Evolutionary conservation across 257 asterid species (phyloP), one percentile per base, ranked within the genome.

Genomic region (Phtheirospermum japonicum): DNA sequence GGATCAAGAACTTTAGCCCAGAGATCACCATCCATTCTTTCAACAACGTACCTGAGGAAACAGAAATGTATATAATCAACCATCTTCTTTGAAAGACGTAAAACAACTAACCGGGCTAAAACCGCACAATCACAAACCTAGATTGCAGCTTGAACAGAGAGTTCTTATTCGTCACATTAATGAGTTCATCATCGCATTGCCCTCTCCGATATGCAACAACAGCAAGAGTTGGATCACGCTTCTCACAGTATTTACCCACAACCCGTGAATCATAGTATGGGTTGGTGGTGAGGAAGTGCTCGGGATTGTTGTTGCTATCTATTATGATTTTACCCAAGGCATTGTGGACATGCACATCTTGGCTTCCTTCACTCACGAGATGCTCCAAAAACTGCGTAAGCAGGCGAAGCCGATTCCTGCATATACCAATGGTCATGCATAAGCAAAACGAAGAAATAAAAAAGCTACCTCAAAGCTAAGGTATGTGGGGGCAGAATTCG

Each of bases 361-460:
- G 97, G 71, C 96, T 87, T 77, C 97, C 97, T 81, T 90, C 97
- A 67, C 97, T 90, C 79, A 90, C 97, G 64, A 90, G 96, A 82
- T 90, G 97, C 86, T 90, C 97, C 86, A 90, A 65, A 77, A 90
- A 90, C 63, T 90, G 97, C 59, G 97, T 85, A 65, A 90, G 93
- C 54, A 90, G 75, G 59, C 97, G 97, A 56, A 90, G 95, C 19
- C 96, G 96, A 57, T 90, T 90, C 87, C 97, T 90, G 79, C 66
- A 64, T 37, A 5, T 5, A 50, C 63, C 67, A 65, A 9, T 45
- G 10, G 56, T 36, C 67, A 66, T 7, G 46, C 51, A 54, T 61
- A 58, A 75, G 74, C 20, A 73, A 40, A 40, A 40, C 14, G 60
- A 66, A 30, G 45, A 61, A 42, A 57, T 1, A 42, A 42, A 13